Evolutionary conservation across 345 rosid species (phyloP).

Genomic region (Combretum micranthum): DNA sequence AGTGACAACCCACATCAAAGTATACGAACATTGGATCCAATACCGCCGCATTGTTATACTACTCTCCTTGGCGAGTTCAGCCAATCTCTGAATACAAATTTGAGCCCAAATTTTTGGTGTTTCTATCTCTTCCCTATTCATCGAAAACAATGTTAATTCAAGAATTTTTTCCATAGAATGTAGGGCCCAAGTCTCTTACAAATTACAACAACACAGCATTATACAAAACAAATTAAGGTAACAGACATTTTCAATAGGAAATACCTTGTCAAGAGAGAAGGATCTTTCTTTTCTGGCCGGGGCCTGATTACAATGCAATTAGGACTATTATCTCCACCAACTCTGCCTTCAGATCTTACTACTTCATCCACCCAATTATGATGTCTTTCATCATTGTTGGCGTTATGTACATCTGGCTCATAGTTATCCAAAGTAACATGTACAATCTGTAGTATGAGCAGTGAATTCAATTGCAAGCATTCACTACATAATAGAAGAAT

Average conservation of each 20-base stretch:
- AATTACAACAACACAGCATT: neutral
- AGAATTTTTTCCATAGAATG: neutral
- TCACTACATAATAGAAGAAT: neutral
- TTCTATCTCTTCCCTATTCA: slow-evolving; percentile 76
- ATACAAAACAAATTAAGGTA: neutral
- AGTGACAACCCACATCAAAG: slow-evolving; percentile 65
- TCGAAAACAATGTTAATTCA: slow-evolving; percentile 3
- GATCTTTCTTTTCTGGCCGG: slow-evolving; percentile 67
- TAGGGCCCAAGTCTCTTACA: neutral
- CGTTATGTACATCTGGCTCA: slow-evolving; percentile 37
- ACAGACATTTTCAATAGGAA: neutral
- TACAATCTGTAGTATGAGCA: slow-evolving; percentile 44
- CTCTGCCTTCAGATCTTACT: slow-evolving; percentile 83
- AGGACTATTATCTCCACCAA: slow-evolving; percentile 45
- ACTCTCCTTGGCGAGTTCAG: slow-evolving; percentile 89
- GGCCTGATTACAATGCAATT: slow-evolving; percentile 45
- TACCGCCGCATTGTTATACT: slow-evolving; percentile 69
- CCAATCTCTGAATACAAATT: slow-evolving; percentile 87
- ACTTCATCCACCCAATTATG: slow-evolving; percentile 97
- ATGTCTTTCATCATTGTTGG: slow-evolving; percentile 49
- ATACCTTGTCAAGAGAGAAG: slow-evolving; percentile 72
- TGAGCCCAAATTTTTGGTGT: slow-evolving; percentile 88
- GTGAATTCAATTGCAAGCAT: neutral
- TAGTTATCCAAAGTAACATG: slow-evolving; percentile 76
- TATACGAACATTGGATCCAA: slow-evolving; percentile 78